Evolutionary conservation across 2,329 filamentous ascomycete genomes (phyloP), one percentile per base, ranked within the genome.

Genomic region (Cadophora gregata): DNA sequence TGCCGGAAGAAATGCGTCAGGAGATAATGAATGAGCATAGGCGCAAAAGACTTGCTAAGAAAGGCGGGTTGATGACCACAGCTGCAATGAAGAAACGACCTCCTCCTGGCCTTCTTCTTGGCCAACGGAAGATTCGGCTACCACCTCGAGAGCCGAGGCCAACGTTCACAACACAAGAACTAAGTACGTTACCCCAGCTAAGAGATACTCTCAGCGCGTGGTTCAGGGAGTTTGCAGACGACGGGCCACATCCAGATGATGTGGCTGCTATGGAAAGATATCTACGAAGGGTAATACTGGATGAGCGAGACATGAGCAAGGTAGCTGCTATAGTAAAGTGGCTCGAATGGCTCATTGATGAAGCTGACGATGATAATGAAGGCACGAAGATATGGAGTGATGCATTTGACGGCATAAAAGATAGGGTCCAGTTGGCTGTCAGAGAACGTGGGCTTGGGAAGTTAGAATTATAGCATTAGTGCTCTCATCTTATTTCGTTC

Each of bases 181-280:
- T 91, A 2, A 83, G 81, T 1, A 76, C 77, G 4, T 72, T 88
- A 7, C 77, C 81, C 0, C 91, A 97, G 71, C 81, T 98, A 63
- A 86, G 93, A 53, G 83, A 87, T 45, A 93, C 93, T 75, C 81
- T 97, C 16, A 86, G 83, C 63, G 87, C 87, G 4, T 99, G 96
- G 96, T 85, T 93, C 70, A 76, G 80, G 2, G 88, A 90, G 67
- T 97, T 95, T 68, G 81, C 78, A 42, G 82, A 83, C 5, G 90
- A 94, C 3, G 93, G 92, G 0, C 96, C 96, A 1, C 93, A 96
- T 78, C 79, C 80, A 0, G 88, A 91, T 65, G 96, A 99, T 78
- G 89, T 95, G 0, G 84, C 84, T 48, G 88, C 94, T 45, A 82
- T 98, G 67, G 86, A 85, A 63, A 85, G 82, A 73, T 98, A 97